Base-by-base conservation (phyloP, 1,284 basidiomycete species). In the Rhodotorula glutinis region DNA sequence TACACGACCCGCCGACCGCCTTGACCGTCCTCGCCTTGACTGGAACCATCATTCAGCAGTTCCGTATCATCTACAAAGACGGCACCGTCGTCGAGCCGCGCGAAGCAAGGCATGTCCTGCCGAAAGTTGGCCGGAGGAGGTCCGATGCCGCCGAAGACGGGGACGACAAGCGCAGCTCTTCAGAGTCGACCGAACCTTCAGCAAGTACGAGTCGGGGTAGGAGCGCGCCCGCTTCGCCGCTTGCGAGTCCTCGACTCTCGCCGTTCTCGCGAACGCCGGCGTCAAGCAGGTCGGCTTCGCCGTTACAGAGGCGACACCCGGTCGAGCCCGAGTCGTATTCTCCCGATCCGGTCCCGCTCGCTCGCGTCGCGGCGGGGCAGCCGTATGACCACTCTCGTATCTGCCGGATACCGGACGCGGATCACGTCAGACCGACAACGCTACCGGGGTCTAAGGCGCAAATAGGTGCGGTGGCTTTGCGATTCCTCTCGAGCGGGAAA, bases 401-500 rank as follows among this genome's bases (percentile, higher is more conserved):
- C 30, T 55, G 59, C 46, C 59, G 69, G 2, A 62, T 65, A 1
- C 69, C 72, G 25, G 30, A 55, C 30, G 72, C 71, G 53, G 69
- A 71, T 30, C 41, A 56, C 14, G 66, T 69, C 3, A 43, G 69
- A 2, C 63, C 72, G 27, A 56, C 64, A 23, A 69, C 72, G 11
- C 63, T 69, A 11, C 10, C 23, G 60, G 60, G 2, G 60, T 49
- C 27, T 2, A 49, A 64, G 3, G 59, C 62, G n/a, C 47, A 40
- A 51, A 73, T 73, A 21, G 25, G 69, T 51, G 25, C 49, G 49
- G 14, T 25, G n/a, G n/a, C 7, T 25, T 51, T 29, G 25, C 49
- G 27, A 51, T 27, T 25, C 23, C n/a, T 21, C 46, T n/a, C 46
- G 19, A 1, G 5, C 27, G 25, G 25, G 4, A 17, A n/a, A 2